Percentiles rank a stretch among this genome's conserved stretches.
Evolutionary conservation across 371 early-diverging fungal genomes (phyloP).

Genomic region (Fennellomyces sp.): DNA sequence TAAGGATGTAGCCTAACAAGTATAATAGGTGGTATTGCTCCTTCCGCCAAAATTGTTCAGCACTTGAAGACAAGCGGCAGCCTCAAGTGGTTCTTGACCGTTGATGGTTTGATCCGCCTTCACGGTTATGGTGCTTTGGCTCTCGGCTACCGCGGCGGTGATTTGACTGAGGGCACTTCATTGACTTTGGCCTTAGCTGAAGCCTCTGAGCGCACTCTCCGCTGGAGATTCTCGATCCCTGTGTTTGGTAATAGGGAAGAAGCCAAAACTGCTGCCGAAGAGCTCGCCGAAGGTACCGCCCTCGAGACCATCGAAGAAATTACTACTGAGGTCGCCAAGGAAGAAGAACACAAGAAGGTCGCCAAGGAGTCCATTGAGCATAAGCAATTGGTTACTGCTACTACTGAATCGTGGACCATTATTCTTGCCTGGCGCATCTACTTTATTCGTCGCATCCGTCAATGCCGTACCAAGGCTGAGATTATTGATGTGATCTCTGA

Average conservation of each 20-base stretch:
- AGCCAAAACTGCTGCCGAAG: not conserved
- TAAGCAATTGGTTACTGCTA: constrained; percentile 1
- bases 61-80: constrained; percentile 25
- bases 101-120: constrained; percentile 39
- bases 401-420: constrained; percentile 32
- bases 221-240: constrained; percentile 46
- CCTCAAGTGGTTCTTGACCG: constrained; percentile 43
- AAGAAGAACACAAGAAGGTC: constrained; percentile 17
- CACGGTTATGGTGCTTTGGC: constrained; percentile 28
- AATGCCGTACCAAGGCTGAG: constrained; percentile 32
- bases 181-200: constrained; percentile 6
- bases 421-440: constrained; percentile 41
- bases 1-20: too few relatives aligned
- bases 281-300: constrained; percentile 9
- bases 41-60: constrained; percentile 22
- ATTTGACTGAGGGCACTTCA: constrained; percentile 1
- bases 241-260: constrained; percentile 36
- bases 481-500: constrained; percentile 27
- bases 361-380: not conserved
- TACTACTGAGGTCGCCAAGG: constrained; percentile 9
- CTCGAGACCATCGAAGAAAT: constrained; percentile 29
- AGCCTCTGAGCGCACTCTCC: constrained; percentile 7
- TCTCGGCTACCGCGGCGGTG: constrained; percentile 21
- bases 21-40: constrained; percentile 23
- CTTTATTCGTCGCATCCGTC: constrained; percentile 32